Conservation (phyloP, 345 rosid species). For the Citrus trifoliata region DNA sequence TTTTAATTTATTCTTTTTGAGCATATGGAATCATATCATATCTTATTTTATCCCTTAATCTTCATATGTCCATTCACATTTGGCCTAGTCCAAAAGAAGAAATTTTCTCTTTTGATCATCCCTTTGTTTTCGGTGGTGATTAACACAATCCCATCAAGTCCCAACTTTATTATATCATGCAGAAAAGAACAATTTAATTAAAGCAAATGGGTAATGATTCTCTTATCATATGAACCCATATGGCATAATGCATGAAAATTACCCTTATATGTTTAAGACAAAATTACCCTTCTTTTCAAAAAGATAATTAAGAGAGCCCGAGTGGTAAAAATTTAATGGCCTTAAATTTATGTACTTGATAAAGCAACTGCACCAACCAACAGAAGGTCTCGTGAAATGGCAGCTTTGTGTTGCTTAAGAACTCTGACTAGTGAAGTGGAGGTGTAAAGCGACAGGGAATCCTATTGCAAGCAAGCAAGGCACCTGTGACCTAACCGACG, state of each 20-base stretch:
- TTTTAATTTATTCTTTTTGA: neutral
- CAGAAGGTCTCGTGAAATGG: slow-evolving; percentile 24
- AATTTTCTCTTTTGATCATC: neutral
- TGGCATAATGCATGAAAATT: neutral
- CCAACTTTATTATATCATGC: neutral
- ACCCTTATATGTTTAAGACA: neutral
- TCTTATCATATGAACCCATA: slow-evolving; percentile 19
- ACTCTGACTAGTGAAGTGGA: slow-evolving; percentile 15
- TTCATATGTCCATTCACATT: neutral
- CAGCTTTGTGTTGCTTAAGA: slow-evolving; percentile 45
- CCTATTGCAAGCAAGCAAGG: slow-evolving; percentile 30
- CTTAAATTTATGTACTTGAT: slow-evolving; percentile 7
- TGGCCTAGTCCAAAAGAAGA: neutral
- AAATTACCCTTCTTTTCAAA: slow-evolving; percentile 6
- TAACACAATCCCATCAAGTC: slow-evolving; percentile 9
- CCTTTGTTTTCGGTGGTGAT: neutral
- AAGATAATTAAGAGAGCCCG: neutral
- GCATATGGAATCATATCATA: neutral
- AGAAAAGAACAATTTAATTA: slow-evolving; percentile 8
- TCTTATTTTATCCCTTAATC: neutral
- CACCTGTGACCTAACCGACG: slow-evolving; percentile 19
- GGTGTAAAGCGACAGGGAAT: slow-evolving; percentile 41
- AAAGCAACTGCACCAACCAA: slow-evolving; percentile 26
- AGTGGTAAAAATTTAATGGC: neutral
- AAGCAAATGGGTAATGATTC: slow-evolving; percentile 25